Evolutionary conservation across 1,284 basidiomycete genomes (phyloP).

Genomic region (Grifola frondosa): DNA sequence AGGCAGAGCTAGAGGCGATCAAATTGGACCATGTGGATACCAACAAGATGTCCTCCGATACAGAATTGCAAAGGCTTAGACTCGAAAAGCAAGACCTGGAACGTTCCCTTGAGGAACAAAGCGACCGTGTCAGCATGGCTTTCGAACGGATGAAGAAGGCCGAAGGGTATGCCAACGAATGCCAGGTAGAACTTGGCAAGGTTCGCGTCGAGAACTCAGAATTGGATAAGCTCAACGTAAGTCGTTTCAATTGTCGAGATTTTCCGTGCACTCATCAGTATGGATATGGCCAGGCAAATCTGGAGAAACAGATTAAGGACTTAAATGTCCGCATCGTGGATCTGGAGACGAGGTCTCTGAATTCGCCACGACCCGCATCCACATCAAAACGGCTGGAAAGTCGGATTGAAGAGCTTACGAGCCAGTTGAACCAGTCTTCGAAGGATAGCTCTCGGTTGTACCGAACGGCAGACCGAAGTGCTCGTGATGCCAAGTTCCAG

Average conservation of each 20-base stretch:
- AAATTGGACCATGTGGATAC: slow-evolving; percentile 74
- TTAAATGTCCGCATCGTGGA: slow-evolving; percentile 79
- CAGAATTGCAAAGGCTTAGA: slow-evolving; percentile 71
- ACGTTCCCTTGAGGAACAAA: slow-evolving; percentile 75
- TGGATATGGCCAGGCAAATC: slow-evolving; percentile 52
- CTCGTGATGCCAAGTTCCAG: slow-evolving; percentile 54
- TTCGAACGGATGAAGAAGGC: slow-evolving; percentile 80
- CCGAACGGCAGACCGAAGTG: slow-evolving; percentile 51
- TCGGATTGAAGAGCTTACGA: slow-evolving; percentile 71
- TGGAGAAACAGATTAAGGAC: slow-evolving; percentile 84
- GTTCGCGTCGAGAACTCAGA: slow-evolving; percentile 77
- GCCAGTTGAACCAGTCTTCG: slow-evolving; percentile 52
- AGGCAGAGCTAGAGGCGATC: slow-evolving; percentile 78
- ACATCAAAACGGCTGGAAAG: slow-evolving; percentile 58
- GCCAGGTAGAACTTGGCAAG: slow-evolving; percentile 72
- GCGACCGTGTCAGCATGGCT: slow-evolving; percentile 70
- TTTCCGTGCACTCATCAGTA: slow-evolving; percentile 4
- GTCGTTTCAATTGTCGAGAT: slow-evolving; percentile 26
- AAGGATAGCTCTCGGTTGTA: slow-evolving; percentile 50
- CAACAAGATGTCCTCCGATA: slow-evolving; percentile 68
- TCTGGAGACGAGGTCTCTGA: slow-evolving; percentile 76
- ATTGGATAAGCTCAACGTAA: slow-evolving; percentile 73
- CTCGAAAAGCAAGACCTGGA: slow-evolving; percentile 81
- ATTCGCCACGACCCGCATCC: slow-evolving; percentile 55
- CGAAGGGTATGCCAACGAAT: slow-evolving; percentile 72